Base-by-base conservation (phyloP, 169 alveolate species). In the Plasmodium berghei region DNA sequence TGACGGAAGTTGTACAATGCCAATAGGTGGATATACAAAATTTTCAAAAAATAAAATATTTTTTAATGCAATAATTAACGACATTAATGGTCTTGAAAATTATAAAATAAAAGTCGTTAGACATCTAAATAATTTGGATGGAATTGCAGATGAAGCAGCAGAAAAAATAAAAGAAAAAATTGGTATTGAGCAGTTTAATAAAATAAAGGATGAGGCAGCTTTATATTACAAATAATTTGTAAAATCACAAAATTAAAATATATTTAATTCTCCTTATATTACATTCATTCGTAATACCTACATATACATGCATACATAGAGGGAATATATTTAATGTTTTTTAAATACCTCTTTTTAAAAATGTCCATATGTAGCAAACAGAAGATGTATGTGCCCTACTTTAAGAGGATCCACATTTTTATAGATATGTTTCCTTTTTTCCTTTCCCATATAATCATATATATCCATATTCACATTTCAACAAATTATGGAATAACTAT, bases 1-100 rank as follows among this genome's bases (percentile, higher is more conserved):
- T 12, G 89, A 77, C n/a, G 89, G 89, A n/a, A 77, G 66, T 34
- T 77, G 89, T 56, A 77, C 66, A 70, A 77, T 77, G 89, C 89
- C 89, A 24, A 77, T 77, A 14, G 89, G 89, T 20, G 89, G 89
- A 9, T 77, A 63, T 52, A 69, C 89, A 63, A 52, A 63, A 48
- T 52, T 77, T 49, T 52, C 10, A 45, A 49, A 52, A n/a, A 46
- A 45, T 10, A 18, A 77, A 49, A 77, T 77, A 5, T 34, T 48
- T 42, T 63, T 77, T 58, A 63, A 77, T 64, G 89, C 75, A n/a
- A 56, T 77, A n/a, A 63, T 77, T 63, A 77, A 77, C 63, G 89
- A 77, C 14, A 77, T 63, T 56, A 66, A 77, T 42, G 89, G 89
- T 45, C 18, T 22, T 12, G 75, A 77, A 24, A 77, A 64, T 63